Conservation (phyloP, 352 stramenopile genomes). For the Peronospora destructor region DNA sequence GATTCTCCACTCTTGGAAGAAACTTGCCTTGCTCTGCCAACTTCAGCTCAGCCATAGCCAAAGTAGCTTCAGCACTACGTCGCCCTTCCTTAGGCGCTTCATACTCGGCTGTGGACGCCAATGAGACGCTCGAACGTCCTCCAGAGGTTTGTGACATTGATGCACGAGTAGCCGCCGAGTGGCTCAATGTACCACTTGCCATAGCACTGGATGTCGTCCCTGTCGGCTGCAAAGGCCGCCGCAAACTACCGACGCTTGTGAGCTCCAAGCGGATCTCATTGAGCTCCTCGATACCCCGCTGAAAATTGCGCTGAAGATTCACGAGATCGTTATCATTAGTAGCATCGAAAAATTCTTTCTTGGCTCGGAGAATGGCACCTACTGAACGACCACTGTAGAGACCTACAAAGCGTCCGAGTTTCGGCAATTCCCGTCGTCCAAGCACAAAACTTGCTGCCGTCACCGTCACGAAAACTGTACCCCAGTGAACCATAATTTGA, state of each 20-base stretch:
- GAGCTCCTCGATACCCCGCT: conserved; percentile 69
- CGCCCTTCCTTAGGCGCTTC: conserved; percentile 18
- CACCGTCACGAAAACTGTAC: conserved; percentile 56
- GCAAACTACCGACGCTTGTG: conserved; percentile 62
- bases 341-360: conserved; percentile 80
- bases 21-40: conserved; percentile 48
- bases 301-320: conserved; percentile 72
- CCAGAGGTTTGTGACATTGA: conserved; percentile 1
- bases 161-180: background rate
- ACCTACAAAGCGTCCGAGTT: conserved; percentile 53
- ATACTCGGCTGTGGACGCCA: conserved; percentile 30
- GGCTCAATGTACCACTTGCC: conserved; percentile 8
- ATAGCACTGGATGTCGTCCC: conserved; percentile 3
- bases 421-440: conserved; percentile 61
- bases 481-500: conserved; percentile 51
- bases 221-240: conserved; percentile 41
- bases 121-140: conserved; percentile 33
- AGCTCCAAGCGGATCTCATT: conserved; percentile 76
- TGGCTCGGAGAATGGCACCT: conserved; percentile 64
- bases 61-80: conserved; percentile 37
- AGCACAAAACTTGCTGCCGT: conserved; percentile 62
- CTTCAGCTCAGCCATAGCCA: conserved; percentile 64
- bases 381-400: conserved; percentile 56
- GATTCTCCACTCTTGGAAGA: conserved; percentile 44
- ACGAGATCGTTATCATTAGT: conserved; percentile 75